Percentiles rank a stretch among this genome's conserved stretches.
phyloP scores from a whole-genome alignment of 345 rosid genomes.

The Brassica juncea region DNA sequence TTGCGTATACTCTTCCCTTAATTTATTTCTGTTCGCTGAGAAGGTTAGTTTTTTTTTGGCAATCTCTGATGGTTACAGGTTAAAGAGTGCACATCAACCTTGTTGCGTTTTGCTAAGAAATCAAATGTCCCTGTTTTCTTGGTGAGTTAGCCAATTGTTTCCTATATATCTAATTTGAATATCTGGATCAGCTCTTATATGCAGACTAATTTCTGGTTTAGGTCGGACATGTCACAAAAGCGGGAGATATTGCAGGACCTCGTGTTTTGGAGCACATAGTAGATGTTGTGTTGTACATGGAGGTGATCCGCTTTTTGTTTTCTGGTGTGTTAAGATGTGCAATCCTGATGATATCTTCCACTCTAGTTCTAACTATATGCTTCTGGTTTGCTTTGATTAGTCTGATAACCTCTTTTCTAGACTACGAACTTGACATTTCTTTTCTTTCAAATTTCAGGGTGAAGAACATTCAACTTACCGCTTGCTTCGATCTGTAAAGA shows the following conservation, averaged over 20 bases:
- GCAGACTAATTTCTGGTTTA: slow-evolving; percentile 39
- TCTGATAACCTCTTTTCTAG: slow-evolving; percentile 1
- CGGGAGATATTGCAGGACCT: slow-evolving; percentile 98
- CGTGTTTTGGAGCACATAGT: slow-evolving; percentile 98
- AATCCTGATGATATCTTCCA: slow-evolving; percentile 1
- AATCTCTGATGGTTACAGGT: slow-evolving; percentile 53
- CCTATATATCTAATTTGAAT: background rate
- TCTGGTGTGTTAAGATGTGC: slow-evolving; percentile 17
- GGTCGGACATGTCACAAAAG: slow-evolving; percentile 91
- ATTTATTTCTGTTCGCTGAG: background rate
- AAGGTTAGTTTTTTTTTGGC: background rate
- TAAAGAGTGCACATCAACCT: slow-evolving; percentile 83
- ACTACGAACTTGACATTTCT: slow-evolving; percentile 5
- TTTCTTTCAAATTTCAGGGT: slow-evolving; percentile 54
- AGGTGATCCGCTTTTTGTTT: slow-evolving; percentile 61
- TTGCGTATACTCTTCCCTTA: background rate
- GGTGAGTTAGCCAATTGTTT: slow-evolving; percentile 53
- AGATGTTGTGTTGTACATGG: slow-evolving; percentile 91
- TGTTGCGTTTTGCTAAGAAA: slow-evolving; percentile 86
- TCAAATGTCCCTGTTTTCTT: slow-evolving; percentile 80
- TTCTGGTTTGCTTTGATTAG: slow-evolving; percentile 14
- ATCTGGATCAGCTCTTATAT: slow-evolving; percentile 10
- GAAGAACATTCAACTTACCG: slow-evolving; percentile 84
- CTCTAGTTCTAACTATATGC: background rate
- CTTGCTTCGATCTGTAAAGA: slow-evolving; percentile 89